Conservation (phyloP, 2,329 filamentous ascomycete genomes). For the Fusarium miscanthi region DNA sequence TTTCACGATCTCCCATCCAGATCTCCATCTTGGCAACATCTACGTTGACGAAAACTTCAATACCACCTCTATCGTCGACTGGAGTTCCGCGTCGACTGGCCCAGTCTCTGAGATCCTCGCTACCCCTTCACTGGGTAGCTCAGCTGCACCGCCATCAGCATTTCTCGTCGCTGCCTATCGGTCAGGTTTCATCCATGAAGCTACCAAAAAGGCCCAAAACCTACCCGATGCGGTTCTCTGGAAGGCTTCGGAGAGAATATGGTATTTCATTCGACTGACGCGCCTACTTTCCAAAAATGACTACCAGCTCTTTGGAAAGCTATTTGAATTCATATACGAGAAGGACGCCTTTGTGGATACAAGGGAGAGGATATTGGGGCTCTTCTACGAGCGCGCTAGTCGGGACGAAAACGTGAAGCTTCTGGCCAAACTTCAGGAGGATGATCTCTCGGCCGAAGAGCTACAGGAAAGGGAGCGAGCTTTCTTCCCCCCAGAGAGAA, state of each 20-base stretch:
- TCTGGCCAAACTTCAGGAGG: background rate
- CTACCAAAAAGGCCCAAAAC: accelerated
- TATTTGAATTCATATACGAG: background rate
- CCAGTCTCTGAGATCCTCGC: background rate
- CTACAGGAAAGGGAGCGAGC: accelerated
- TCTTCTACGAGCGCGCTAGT: background rate
- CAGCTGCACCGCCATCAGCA: background rate
- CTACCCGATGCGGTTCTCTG: accelerated
- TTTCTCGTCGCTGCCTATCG: background rate
- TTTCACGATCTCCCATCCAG: background rate
- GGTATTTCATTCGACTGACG: background rate
- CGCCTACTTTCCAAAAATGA: background rate
- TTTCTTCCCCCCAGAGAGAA: background rate
- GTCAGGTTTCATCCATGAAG: background rate
- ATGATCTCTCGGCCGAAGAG: background rate
- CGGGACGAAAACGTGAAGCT: background rate
- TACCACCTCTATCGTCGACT: background rate
- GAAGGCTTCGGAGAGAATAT: background rate
- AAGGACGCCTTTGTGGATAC: background rate
- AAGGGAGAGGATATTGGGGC: background rate
- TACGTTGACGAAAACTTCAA: background rate
- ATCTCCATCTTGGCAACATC: background rate
- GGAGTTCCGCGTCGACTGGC: background rate
- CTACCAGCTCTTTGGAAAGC: background rate
- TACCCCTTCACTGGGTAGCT: accelerated